These are phyloP conservation scores for Clonostachys chloroleuca DNA, from an alignment of 2,329 filamentous ascomycete genomes.

Conservation along the genomic window DNA sequence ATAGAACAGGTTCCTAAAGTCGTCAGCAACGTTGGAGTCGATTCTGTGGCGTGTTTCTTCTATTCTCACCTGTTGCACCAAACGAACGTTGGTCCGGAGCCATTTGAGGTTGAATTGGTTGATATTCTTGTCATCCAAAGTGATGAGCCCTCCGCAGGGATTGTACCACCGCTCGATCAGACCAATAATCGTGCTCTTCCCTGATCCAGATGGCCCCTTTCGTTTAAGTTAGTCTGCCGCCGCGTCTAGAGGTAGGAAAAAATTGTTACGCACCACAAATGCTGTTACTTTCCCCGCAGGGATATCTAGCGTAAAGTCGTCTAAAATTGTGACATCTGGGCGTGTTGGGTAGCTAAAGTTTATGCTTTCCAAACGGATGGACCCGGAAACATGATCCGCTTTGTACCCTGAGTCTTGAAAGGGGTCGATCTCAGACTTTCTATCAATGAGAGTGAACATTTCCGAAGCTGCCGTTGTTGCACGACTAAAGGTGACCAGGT, in stretches of 20 bases:
- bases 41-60: neutral
- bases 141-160: neutral
- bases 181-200: conserved; percentile 14
- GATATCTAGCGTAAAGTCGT: conserved; percentile 24
- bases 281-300: conserved; percentile 26
- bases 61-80: conserved; percentile 26
- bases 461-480: conserved; percentile 11
- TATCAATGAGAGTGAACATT: conserved; percentile 15
- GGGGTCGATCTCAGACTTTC: conserved; percentile 14
- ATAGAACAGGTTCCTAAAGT: conserved; percentile 35
- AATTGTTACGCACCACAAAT: conserved; percentile 9
- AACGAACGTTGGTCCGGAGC: conserved; percentile 37
- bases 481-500: conserved; percentile 9
- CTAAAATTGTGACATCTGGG: conserved; percentile 21
- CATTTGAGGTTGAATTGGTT: conserved; percentile 32
- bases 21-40: neutral
- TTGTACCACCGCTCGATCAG: neutral
- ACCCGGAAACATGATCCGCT: conserved; percentile 5
- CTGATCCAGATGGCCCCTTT: conserved; percentile 1
- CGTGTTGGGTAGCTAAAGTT: conserved; percentile 27
- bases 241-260: neutral
- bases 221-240: neutral
- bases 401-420: conserved; percentile 8
- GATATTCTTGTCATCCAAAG: conserved; percentile 11
- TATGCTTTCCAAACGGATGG: conserved; percentile 20